phyloP scores from a whole-genome alignment of 345 rosid species.

The Pseudoturritis turrita region DNA sequence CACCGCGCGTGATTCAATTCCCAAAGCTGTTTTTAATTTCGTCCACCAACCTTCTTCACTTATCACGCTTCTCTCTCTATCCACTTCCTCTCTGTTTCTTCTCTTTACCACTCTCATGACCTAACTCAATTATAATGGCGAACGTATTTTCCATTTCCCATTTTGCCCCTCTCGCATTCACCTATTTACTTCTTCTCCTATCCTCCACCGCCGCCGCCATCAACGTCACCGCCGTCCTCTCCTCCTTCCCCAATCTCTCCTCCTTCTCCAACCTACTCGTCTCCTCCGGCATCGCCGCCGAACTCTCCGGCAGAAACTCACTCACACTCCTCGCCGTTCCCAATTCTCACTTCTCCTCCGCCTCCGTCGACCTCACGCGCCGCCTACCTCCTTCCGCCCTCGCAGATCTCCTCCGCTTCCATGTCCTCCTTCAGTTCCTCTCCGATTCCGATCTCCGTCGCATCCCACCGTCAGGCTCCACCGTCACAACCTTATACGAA shows the following conservation, averaged over 20 bases:
- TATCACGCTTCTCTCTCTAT: conserved; percentile 13
- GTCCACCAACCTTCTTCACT: conserved; percentile 12
- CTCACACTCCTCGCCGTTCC: conserved; percentile 83
- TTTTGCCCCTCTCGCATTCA: conserved; percentile 40
- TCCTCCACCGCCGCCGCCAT: conserved; percentile 37
- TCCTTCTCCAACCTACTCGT: conserved; percentile 48
- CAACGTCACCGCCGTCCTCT: conserved; percentile 64
- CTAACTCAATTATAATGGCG: conserved; percentile 34
- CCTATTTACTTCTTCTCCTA: conserved; percentile 43
- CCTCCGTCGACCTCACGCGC: conserved; percentile 50
- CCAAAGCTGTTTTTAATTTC: neutral
- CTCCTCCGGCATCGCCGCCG: conserved; percentile 48
- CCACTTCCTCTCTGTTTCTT: neutral
- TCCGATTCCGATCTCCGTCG: conserved; percentile 58
- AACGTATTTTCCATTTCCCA: conserved; percentile 32
- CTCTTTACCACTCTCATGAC: conserved; percentile 25
- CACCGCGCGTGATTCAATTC: conserved; percentile 7
- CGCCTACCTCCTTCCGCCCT: conserved; percentile 57
- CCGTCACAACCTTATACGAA: conserved; percentile 30
- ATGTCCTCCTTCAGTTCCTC: conserved; percentile 73
- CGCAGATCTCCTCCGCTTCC: conserved; percentile 87
- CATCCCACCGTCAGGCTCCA: conserved; percentile 42
- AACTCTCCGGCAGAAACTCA: conserved; percentile 58
- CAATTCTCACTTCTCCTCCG: conserved; percentile 51
- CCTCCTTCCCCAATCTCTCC: conserved; percentile 58